Evolutionary conservation across 164 flowering plant genomes (phyloP).

Genomic region (Nymphaea thermarum): DNA sequence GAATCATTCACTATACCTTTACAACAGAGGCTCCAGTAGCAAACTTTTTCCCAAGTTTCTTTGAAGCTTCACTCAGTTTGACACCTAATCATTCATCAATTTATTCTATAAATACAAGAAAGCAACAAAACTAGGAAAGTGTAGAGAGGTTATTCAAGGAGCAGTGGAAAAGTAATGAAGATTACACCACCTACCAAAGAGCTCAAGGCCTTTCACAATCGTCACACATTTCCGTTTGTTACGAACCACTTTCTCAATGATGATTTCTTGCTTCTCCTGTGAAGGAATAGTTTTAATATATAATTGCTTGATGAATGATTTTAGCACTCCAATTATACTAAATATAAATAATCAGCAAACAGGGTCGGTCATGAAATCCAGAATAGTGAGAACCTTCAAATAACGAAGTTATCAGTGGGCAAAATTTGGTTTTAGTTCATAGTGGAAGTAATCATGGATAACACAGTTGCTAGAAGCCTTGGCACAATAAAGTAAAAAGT

Average conservation of each 20-base stretch:
- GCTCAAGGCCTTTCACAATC: conserved; percentile 75
- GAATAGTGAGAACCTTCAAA: too few species aligned
- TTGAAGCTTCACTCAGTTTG: conserved; percentile 95
- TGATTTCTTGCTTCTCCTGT: conserved; percentile 74
- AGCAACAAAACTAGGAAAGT: neutral
- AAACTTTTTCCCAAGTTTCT: conserved; percentile 96
- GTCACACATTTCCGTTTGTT: conserved; percentile 83
- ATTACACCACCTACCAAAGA: conserved; percentile 50
- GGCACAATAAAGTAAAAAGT: too few species aligned
- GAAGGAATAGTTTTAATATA: conserved; percentile 6
- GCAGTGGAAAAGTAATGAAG: neutral
- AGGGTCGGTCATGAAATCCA: too few species aligned
- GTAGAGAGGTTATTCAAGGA: neutral
- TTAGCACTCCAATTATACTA: too few species aligned
- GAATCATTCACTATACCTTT: conserved; percentile 37
- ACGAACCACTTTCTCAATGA: conserved; percentile 77
- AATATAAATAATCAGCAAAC: too few species aligned
- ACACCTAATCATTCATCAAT: conserved; percentile 35
- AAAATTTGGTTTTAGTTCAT: too few species aligned
- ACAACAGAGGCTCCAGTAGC: conserved; percentile 99
- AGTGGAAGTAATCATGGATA: too few species aligned
- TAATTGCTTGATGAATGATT: too few species aligned
- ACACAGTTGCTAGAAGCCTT: too few species aligned
- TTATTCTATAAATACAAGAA: too few species aligned
- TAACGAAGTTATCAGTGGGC: too few species aligned